phyloP scores from a whole-genome alignment of 257 asterid genomes.

The Przewalskia tangutica region DNA sequence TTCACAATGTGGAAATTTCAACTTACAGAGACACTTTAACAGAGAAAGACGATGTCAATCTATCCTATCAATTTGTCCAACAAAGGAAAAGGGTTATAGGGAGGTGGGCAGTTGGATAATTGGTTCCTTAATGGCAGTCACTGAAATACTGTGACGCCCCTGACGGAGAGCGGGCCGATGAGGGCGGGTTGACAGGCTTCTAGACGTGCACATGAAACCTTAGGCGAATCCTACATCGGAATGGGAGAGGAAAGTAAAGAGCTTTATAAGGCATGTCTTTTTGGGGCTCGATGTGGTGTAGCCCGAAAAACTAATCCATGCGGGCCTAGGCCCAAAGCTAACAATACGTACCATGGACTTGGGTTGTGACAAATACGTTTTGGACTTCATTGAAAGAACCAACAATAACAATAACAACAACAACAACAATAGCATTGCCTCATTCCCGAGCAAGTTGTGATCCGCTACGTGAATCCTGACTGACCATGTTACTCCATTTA shows the following conservation, averaged over 20 bases:
- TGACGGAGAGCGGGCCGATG: too few species aligned
- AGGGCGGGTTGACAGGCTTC: too few species aligned
- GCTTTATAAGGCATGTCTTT: too few species aligned
- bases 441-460: neutral
- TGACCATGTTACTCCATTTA: neutral
- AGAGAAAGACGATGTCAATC: neutral
- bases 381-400: neutral
- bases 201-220: too few species aligned
- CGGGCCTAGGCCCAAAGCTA: too few species aligned
- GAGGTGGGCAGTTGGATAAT: too few species aligned
- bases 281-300: too few species aligned
- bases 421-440: neutral
- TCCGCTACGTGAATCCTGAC: neutral
- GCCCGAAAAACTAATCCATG: too few species aligned
- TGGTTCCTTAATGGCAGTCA: neutral
- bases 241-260: too few species aligned
- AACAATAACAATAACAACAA: neutral
- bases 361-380: neutral
- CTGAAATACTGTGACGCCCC: neutral
- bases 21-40: neutral
- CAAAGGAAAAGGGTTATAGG: neutral
- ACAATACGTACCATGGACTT: too few species aligned
- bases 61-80: neutral
- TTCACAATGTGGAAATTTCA: neutral
- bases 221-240: too few species aligned